Percentiles rank a stretch among this genome's conserved stretches.
Conservation (phyloP, 2,329 filamentous ascomycete genomes). For the Monosporascus sp. region DNA sequence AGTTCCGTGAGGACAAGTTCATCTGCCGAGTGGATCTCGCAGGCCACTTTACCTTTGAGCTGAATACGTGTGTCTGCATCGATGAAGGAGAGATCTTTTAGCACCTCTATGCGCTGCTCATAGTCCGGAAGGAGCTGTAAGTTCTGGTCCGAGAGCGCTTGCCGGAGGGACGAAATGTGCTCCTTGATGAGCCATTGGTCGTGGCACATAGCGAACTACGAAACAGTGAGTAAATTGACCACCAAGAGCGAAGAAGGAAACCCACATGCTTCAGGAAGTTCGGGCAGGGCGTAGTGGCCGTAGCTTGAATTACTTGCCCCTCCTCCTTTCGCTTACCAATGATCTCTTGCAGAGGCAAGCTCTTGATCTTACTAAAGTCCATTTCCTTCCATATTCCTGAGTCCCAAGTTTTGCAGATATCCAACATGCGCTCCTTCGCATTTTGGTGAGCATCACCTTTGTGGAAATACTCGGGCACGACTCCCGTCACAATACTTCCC, state of each 20-base stretch:
- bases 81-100: conserved; percentile 89
- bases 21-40: conserved; percentile 95
- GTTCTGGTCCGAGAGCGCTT: conserved; percentile 92
- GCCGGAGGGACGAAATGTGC: conserved; percentile 80
- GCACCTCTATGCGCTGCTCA: conserved; percentile 85
- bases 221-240: conserved; percentile 32
- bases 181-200: conserved; percentile 96
- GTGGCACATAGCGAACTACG: conserved; percentile 87
- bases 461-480: conserved; percentile 54
- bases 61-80: conserved; percentile 83
- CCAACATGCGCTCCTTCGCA: conserved; percentile 63
- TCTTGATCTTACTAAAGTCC: conserved; percentile 76
- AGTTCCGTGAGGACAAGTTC: conserved; percentile 94
- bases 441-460: conserved; percentile 41
- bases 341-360: conserved; percentile 73
- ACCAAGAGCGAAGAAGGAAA: conserved; percentile 17
- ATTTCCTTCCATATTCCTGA: conserved; percentile 75
- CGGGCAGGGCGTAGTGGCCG: conserved; percentile 64
- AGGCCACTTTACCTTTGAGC: conserved; percentile 96
- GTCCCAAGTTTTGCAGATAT: conserved; percentile 69
- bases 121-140: conserved; percentile 94
- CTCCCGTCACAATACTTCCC: conserved; percentile 54
- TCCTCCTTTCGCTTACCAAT: conserved; percentile 65
- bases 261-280: conserved; percentile 83
- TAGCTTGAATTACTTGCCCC: conserved; percentile 56